Evolutionary conservation across 169 alveolate species (phyloP).

Genomic region (Perkinsus marinus): DNA sequence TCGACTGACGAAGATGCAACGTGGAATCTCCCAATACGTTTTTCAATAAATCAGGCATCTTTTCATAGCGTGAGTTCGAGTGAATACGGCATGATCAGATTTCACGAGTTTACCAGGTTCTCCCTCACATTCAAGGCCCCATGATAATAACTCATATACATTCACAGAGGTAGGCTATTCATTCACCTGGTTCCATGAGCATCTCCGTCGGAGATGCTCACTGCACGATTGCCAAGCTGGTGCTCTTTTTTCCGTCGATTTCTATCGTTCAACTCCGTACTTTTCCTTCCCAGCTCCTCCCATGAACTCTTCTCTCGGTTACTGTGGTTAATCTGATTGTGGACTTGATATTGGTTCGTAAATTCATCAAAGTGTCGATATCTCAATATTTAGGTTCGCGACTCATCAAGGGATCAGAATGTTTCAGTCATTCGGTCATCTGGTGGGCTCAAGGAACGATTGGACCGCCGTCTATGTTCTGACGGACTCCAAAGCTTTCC

Average conservation of each 20-base stretch:
- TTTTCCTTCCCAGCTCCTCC: no score
- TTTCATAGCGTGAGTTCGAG: not conserved
- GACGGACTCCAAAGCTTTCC: not conserved
- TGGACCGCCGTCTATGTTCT: not conserved
- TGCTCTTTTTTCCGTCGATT: no score
- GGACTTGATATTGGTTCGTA: no score
- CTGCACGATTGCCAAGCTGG: no score
- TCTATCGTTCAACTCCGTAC: no score
- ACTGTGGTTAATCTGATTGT: no score
- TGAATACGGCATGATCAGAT: not conserved
- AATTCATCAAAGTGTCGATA: no score
- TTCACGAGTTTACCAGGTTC: not conserved
- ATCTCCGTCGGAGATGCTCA: no score
- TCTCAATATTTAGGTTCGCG: not conserved
- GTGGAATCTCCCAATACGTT: not conserved
- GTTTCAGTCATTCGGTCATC: not conserved
- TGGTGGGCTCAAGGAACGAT: not conserved
- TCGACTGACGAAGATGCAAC: not conserved
- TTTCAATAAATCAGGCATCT: not conserved
- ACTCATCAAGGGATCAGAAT: not conserved
- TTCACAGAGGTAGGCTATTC: not conserved
- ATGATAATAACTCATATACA: not conserved
- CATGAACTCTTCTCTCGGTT: no score
- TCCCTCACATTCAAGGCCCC: not conserved
- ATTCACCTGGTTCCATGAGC: no score